These are phyloP conservation scores for Ceratocystiopsis sp. DNA, from an alignment of 2,329 filamentous ascomycete species.

Conservation along the genomic window DNA sequence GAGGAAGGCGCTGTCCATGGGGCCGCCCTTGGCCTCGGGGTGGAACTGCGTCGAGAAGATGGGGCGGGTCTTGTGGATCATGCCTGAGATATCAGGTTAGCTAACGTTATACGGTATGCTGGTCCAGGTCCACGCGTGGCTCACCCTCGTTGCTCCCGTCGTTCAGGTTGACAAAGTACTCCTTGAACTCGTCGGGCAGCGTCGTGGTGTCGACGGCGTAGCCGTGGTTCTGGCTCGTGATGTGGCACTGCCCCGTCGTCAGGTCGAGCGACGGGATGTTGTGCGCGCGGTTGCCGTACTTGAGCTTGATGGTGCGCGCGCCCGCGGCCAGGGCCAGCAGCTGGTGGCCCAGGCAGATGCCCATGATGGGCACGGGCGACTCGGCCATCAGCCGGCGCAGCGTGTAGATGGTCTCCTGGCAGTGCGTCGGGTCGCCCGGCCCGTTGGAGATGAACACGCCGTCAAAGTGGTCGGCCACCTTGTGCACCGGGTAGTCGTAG, in stretches of 20 bases:
- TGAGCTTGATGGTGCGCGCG: constrained; percentile 86
- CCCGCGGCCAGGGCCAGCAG: constrained; percentile 79
- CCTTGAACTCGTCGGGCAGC: constrained; percentile 75
- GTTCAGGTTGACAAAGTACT: constrained; percentile 97
- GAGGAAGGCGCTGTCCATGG: constrained; percentile 86
- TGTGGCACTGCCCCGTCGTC: constrained; percentile 94
- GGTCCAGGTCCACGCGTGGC: too few species aligned
- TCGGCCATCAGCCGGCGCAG: constrained; percentile 79
- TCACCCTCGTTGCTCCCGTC: constrained; percentile 88
- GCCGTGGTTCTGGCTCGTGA: constrained; percentile 96
- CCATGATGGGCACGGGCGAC: constrained; percentile 85
- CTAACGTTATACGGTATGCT: too few species aligned
- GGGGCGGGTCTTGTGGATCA: constrained; percentile 89
- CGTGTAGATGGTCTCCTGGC: constrained; percentile 86
- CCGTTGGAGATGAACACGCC: constrained; percentile 99
- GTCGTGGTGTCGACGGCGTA: constrained; percentile 84
- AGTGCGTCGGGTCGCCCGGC: constrained; percentile 94
- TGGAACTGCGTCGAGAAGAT: constrained; percentile 99
- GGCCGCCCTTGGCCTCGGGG: constrained; percentile 92
- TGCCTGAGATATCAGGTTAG: too few species aligned
- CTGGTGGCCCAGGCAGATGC: constrained; percentile 95
- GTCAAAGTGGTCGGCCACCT: constrained; percentile 93
- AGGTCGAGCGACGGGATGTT: constrained; percentile 93
- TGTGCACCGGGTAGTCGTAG: constrained; percentile 94
- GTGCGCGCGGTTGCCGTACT: constrained; percentile 97